These are phyloP conservation scores for Daldinia childiae DNA, from an alignment of 495 filamentous ascomycete genomes.

Conservation along the genomic window DNA sequence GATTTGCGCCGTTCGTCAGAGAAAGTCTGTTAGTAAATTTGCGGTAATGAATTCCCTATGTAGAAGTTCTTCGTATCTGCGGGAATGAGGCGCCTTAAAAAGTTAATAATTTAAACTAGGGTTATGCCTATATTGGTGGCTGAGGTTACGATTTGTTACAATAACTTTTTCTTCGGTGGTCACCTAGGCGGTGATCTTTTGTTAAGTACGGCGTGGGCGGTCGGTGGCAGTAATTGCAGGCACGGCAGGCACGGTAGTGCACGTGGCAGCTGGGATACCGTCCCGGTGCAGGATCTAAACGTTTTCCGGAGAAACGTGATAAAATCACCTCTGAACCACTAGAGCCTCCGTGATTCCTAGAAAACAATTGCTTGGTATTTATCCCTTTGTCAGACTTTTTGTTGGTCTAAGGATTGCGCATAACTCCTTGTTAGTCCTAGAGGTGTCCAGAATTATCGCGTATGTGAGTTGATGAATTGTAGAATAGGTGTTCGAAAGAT, in stretches of 20 bases:
- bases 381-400: not conserved
- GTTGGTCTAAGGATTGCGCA: not conserved
- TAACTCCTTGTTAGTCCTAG: not conserved
- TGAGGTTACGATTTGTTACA: no score
- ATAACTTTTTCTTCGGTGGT: not conserved
- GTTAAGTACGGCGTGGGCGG: not conserved
- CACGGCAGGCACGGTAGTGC: slow-evolving; percentile 5
- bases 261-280: slow-evolving; percentile 17
- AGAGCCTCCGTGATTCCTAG: not conserved
- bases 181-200: not conserved
- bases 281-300: slow-evolving; percentile 2
- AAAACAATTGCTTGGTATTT: slow-evolving; percentile 13
- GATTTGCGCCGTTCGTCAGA: not conserved
- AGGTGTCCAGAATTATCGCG: not conserved
- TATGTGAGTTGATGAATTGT: not conserved
- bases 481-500: slow-evolving; percentile 9
- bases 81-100: not conserved
- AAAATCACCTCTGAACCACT: slow-evolving; percentile 4
- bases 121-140: not conserved
- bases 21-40: not conserved
- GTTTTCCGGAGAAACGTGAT: slow-evolving; percentile 8
- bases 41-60: not conserved
- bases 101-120: not conserved
- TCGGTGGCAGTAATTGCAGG: not conserved
- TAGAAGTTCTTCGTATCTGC: not conserved